These are phyloP conservation scores for Hygrophorus russula DNA, from an alignment of 768 basidiomycete genomes.

Conservation along the genomic window DNA sequence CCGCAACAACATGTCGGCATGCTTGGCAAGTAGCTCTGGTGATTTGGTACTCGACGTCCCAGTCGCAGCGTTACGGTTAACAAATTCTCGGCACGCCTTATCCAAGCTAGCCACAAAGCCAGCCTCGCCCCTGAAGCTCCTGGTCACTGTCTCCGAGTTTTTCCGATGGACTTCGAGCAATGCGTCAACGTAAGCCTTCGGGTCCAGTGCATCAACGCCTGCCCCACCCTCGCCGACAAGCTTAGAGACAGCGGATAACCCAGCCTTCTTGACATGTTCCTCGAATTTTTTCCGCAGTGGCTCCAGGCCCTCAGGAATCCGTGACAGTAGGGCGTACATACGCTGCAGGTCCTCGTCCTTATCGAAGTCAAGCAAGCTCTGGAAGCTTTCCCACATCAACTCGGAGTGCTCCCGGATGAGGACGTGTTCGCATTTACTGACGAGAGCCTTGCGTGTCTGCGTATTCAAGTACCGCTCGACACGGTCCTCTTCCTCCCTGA, in stretches of 20 bases:
- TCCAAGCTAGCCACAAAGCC: conserved; percentile 92
- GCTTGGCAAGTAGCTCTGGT: conserved; percentile 86
- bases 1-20: conserved; percentile 77
- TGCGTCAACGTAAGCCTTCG: conserved; percentile 91
- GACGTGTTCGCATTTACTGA: conserved; percentile 81
- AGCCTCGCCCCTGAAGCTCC: conserved; percentile 85
- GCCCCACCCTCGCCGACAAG: conserved; percentile 49
- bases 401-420: conserved; percentile 81
- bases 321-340: conserved; percentile 88
- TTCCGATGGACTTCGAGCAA: conserved; percentile 86
- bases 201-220: conserved; percentile 59
- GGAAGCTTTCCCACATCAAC: conserved; percentile 90
- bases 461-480: conserved; percentile 91
- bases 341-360: conserved; percentile 91
- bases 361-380: conserved; percentile 80
- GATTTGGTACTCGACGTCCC: conserved; percentile 80
- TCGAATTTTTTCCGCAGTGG: conserved; percentile 89
- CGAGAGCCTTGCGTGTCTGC: conserved; percentile 71
- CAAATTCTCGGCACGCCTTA: conserved; percentile 91
- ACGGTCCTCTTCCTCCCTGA: conserved; percentile 90
- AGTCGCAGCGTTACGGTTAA: conserved; percentile 87
- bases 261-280: conserved; percentile 89
- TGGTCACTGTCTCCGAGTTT: conserved; percentile 79
- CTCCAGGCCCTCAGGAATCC: conserved; percentile 84
- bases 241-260: conserved; percentile 71